A percentile compares a stretch with the other conserved stretches of the same genome.
phyloP scores from a whole-genome alignment of 148 eudicot species.

The Nepenthes mirabilis region DNA sequence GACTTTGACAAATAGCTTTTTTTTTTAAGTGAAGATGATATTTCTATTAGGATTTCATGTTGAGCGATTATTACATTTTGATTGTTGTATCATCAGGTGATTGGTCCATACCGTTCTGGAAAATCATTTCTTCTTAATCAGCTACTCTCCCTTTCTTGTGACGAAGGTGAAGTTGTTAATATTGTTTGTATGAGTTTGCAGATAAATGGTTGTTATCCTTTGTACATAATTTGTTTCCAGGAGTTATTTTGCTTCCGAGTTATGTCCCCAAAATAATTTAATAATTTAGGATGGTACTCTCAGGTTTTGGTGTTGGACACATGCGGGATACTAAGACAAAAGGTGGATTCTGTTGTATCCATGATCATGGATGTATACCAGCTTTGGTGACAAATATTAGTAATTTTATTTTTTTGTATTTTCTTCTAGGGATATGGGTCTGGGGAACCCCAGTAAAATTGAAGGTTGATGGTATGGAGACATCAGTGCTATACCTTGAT shows the following conservation, averaged over 20 bases:
- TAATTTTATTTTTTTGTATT: constrained; percentile 1
- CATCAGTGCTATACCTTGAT: constrained; percentile 87
- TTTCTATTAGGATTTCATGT: neutral
- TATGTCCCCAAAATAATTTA: neutral
- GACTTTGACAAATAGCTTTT: neutral
- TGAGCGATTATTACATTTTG: constrained; percentile 5
- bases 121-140: constrained; percentile 96
- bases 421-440: constrained; percentile 70
- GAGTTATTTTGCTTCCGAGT: neutral
- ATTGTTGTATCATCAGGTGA: constrained; percentile 43
- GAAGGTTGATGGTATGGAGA: constrained; percentile 66
- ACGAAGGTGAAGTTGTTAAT: constrained; percentile 57
- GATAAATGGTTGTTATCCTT: neutral
- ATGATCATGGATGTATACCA: constrained; percentile 1
- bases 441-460: constrained; percentile 92
- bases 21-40: neutral
- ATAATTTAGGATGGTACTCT: constrained; percentile 7
- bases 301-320: constrained; percentile 99
- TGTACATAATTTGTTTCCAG: constrained; percentile 1
- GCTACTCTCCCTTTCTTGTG: constrained; percentile 87
- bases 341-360: constrained; percentile 29
- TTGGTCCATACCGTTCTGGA: constrained; percentile 98
- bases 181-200: neutral
- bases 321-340: constrained; percentile 97
- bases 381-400: neutral